Base-by-base conservation (phyloP, 2,329 filamentous ascomycete species). In the Ascosphaera pollenicola region DNA sequence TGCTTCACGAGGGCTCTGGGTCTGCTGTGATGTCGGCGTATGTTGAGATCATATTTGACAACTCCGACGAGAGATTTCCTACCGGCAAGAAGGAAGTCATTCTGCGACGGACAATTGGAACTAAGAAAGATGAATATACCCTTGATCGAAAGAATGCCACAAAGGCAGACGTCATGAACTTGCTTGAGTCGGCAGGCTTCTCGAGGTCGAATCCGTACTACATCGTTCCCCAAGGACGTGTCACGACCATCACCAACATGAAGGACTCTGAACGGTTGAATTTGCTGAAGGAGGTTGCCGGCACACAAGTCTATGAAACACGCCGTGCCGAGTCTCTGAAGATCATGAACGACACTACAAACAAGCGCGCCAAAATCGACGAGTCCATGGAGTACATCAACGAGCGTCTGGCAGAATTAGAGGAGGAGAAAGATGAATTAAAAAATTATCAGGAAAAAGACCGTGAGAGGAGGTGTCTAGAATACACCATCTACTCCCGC, bases 1-100 rank as follows among this genome's bases (percentile, higher is more conserved):
- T 98, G 28, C 70, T 98, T n/a, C 89, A 98, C 57, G 91, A 98
- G 66, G 91, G 91, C 32, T 92, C 89, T 3, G 91, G 89, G 28
- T 93, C 87, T 3, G 89, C 89, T 13, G 87, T 98, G 51, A 93
- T 94, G 82, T 93, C 85, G 37, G 91, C 89, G n/a, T 98, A 95
- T 51, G 91, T 98, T 43, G 89, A 98, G 60, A 82, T 98, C 51
- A 92, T 94, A 47, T 98, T 98, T 58, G 89, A 98, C 68, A 98
- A 98, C 55, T 81, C 73, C 50, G 87, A 98, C 55, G 83, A 91
- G 49, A 81, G 89, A 49, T 95, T 98, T 52, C 84, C 84, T 28
- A 94, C 84, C 8, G 82, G 82, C 48, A 89, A 83, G 53, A 78
- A 84, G 43, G 87, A 98, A 56, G 73, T 95, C 37, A 76, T 89